Conservation (phyloP, 805 yeast genomes). For the Lachancea meyersii region DNA sequence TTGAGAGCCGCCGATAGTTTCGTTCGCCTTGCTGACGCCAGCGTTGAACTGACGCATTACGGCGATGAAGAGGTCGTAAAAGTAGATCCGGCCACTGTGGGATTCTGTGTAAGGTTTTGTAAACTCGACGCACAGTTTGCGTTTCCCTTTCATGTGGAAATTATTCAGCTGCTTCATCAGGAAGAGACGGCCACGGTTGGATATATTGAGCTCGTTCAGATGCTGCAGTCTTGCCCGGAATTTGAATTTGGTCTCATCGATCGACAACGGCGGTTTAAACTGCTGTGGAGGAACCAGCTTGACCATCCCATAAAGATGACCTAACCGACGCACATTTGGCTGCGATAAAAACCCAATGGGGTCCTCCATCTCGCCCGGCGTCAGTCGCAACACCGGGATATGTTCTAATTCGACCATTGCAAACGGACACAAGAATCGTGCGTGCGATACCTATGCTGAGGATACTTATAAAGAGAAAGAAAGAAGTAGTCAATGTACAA, state of each 20-base stretch:
- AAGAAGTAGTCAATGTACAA: not conserved
- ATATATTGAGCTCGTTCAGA: slow-evolving; percentile 55
- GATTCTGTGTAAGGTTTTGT: slow-evolving; percentile 5
- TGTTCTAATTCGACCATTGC: slow-evolving; percentile 14
- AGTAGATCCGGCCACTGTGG: slow-evolving; percentile 15
- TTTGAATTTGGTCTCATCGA: slow-evolving; percentile 46
- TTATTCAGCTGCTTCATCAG: slow-evolving; percentile 58
- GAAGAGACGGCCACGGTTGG: slow-evolving; percentile 55
- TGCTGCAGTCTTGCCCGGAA: slow-evolving; percentile 68
- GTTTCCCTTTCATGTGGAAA: slow-evolving; percentile 42
- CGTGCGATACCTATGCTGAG: too few relatives aligned
- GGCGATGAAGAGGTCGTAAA: slow-evolving; percentile 38
- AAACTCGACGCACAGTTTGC: slow-evolving; percentile 4
- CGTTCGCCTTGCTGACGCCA: not conserved
- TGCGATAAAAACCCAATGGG: slow-evolving; percentile 63
- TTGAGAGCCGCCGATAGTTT: not conserved
- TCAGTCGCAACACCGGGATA: slow-evolving; percentile 53
- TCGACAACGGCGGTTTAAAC: slow-evolving; percentile 48
- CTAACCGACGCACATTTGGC: slow-evolving; percentile 38
- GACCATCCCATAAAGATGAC: slow-evolving; percentile 63
- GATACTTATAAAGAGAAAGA: too few relatives aligned
- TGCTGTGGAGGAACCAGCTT: slow-evolving; percentile 59
- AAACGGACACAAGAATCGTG: too few relatives aligned
- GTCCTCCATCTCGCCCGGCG: slow-evolving; percentile 49
- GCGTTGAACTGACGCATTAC: slow-evolving; percentile 24